A percentile compares a stretch with the other conserved stretches of the same genome.
Evolutionary conservation across 331 rosid species (phyloP).

Genomic region (Malus hybrid): DNA sequence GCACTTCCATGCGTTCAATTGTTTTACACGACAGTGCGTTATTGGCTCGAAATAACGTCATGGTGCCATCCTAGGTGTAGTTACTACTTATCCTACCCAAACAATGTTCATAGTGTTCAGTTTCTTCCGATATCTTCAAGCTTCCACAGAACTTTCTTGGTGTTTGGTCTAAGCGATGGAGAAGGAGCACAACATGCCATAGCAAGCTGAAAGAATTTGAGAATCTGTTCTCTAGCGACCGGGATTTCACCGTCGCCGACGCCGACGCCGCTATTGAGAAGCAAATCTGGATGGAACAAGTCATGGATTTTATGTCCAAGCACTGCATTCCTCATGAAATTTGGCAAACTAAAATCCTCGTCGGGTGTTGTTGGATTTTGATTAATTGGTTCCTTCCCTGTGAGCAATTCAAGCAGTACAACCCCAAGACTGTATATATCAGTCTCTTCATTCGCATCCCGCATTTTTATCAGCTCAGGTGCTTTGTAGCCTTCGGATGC

Average conservation of each 20-base stretch:
- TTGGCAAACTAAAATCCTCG: constrained; percentile 80
- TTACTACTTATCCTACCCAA: neutral
- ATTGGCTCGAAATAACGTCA: too few species aligned
- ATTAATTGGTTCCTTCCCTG: constrained; percentile 85
- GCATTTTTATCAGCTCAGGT: constrained; percentile 89
- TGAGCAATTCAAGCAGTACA: constrained; percentile 69
- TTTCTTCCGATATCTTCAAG: constrained; percentile 58
- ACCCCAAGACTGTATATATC: constrained; percentile 83
- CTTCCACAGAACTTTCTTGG: constrained; percentile 63
- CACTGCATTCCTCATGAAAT: constrained; percentile 72
- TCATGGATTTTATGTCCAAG: constrained; percentile 70
- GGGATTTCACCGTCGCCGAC: constrained; percentile 20
- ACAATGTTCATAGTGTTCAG: constrained; percentile 13
- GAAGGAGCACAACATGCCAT: constrained; percentile 93
- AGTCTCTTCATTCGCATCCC: constrained; percentile 53
- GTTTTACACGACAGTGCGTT: too few species aligned
- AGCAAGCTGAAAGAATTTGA: constrained; percentile 78
- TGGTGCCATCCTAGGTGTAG: neutral
- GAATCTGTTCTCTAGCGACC: constrained; percentile 58
- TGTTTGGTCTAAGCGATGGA: constrained; percentile 76
- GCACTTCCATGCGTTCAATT: too few species aligned
- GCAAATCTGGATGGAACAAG: constrained; percentile 70
- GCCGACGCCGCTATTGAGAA: constrained; percentile 25
- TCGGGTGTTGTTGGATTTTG: constrained; percentile 70
- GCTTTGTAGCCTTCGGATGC: constrained; percentile 86